Evolutionary conservation across 768 basidiomycete genomes (phyloP), one percentile per base, ranked within the genome.

Genomic region (Pulveroboletus sp.): DNA sequence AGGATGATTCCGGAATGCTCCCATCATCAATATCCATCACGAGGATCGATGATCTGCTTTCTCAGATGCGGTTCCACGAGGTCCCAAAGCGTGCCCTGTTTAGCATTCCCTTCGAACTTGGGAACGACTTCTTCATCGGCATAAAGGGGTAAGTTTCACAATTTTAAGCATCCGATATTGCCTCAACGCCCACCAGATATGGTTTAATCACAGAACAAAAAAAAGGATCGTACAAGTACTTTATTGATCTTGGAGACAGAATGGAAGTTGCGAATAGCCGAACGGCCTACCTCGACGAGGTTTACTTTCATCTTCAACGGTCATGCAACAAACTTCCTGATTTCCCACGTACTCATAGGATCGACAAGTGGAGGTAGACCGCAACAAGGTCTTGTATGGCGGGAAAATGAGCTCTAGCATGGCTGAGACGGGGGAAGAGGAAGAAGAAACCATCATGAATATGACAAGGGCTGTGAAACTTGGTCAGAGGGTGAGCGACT

Each of bases 181-280:
- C 14, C 44, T 59, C 50, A 53, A 51, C 26, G 23, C 51, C 40
- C 36, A 20, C 16, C 56, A 96, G 93, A 40, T 99, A 95, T 66
- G 85, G 89, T 9, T 69, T 95, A 37, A 78, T 98, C 14, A 89
- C 89, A 2, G 86, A 93, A 61, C 92, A 94, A 69, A 88, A 79
- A 65, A 94, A 86, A 67, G 88, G 89, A 0, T 46, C 75, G 5
- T 87, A 92, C 65, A 86, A 81, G 62, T 89, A 92, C 61, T 93
- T 96, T 52, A 79, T 82, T 30, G 90, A 89, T 60, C 76, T 81
- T 49, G 91, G 82, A 40, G 84, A 84, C 62, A 74, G 75, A 52
- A 86, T 83, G 85, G 88, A 86, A 57, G 84, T 89, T 44, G 91
- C 85, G 1, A 71, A 75, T 36, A 75, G 76, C 43, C 80, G 80